Base-by-base conservation (phyloP, 2,329 filamentous ascomycete genomes). In the Diaporthe vexans region DNA sequence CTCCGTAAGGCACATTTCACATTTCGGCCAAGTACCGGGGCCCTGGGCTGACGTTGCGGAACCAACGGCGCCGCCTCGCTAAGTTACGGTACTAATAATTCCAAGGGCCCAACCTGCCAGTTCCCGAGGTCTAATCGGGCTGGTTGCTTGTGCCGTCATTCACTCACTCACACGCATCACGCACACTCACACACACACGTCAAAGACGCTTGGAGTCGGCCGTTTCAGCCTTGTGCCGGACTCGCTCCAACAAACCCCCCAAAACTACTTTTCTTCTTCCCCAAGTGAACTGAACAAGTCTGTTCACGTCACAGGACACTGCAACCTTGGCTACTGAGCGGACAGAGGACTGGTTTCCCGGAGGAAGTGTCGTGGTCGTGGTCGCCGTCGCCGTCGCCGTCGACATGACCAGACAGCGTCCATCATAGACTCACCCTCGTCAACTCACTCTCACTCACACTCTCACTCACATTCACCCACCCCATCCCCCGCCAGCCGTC, bases 321-420 rank as follows among this genome's bases (percentile, higher is more conserved):
- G 11, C 29, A 19, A 67, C 63, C 11, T 21, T 17, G 2, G 37
- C 21, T 67, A 8, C 21, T 52, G 7, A 26, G 63, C 26, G 26
- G n/a, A 35, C 21, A 37, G 3, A 19, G 21, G 63, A 33, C 13
- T 52, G 21, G 46, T 37, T 48, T 29, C 33, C n/a, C 8, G 40
- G 29, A 65, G 63, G 33, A 15, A 67, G 29, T 15, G 63, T 67
- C 29, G 26, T 56, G 26, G 52, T 21, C 40, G 40, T 43, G 40
- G 40, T 29, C 17, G 58, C 43, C n/a, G 58, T 63, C 40, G 63
- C 46, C 29, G 61, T 57, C 71, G 71, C 59, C 33, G 61, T 48
- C 71, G 71, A 73, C 61, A 73, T 73, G 71, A 69, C 40, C 52
- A 73, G 29, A 40, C 61, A 70, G 52, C 43, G 17, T 40, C 17